A percentile compares a stretch with the other conserved stretches of the same genome.
These are phyloP conservation scores for Umbelopsis sp. DNA, from an alignment of 192 early-diverging fungal species.

Conservation along the genomic window DNA sequence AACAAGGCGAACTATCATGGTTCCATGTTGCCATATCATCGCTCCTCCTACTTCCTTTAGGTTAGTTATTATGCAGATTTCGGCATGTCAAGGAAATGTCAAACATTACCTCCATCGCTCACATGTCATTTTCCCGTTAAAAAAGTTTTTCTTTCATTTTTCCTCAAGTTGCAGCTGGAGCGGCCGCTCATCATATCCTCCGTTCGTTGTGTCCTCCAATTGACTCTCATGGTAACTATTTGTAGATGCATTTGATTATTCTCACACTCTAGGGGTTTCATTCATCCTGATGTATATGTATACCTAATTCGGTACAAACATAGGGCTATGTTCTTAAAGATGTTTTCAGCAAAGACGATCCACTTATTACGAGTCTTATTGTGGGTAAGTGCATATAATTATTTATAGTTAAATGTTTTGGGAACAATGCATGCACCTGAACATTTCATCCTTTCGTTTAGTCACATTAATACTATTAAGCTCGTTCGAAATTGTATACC, in stretches of 20 bases:
- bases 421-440: not conserved
- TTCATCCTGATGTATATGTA: not conserved
- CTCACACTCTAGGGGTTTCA: not conserved
- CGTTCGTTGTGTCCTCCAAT: slow-evolving; percentile 73
- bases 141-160: not conserved
- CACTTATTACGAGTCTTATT: slow-evolving; percentile 61
- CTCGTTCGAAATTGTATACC: slow-evolving; percentile 69
- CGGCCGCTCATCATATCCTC: slow-evolving; percentile 67
- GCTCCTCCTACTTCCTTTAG: not conserved
- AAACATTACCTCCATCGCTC: not conserved
- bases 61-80: not conserved
- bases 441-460: slow-evolving; percentile 18
- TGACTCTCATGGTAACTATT: slow-evolving; percentile 66
- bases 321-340: slow-evolving; percentile 68
- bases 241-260: not conserved
- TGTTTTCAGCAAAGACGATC: slow-evolving; percentile 65
- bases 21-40: not conserved
- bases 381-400: slow-evolving; percentile 42
- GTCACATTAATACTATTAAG: slow-evolving; percentile 62
- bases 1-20: not conserved
- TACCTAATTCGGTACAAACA: not conserved
- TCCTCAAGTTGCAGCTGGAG: slow-evolving; percentile 67
- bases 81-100: not conserved
- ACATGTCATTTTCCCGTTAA: not conserved
- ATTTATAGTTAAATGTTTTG: not conserved